Evolutionary conservation across 1,284 basidiomycete genomes (phyloP), one percentile per base, ranked within the genome.

Genomic region (Fomitopsis schrenkii): DNA sequence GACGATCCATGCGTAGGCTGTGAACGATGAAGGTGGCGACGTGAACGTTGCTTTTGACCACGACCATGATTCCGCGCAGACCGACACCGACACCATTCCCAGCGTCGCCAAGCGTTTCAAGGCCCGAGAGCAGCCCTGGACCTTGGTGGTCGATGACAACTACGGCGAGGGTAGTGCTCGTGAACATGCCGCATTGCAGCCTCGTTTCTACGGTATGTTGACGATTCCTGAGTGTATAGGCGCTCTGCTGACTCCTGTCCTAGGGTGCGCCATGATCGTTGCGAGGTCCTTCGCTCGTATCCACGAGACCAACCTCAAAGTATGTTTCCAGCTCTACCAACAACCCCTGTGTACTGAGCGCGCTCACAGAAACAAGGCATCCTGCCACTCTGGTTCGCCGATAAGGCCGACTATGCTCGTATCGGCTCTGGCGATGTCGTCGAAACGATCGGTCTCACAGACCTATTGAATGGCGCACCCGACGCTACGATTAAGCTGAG

Each of bases 131-230:
- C 90, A 95, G 75, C 92, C 94, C 0, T 99, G 97, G 96, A 91
- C 96, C 69, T 79, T 99, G 55, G 82, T 99, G 38, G 96, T 97
- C 1, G 97, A 99, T 73, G 93, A 96, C 14, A 96, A 96, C 73
- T 97, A 99, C 73, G 97, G 97, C 5, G 97, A 99, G 75, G 97
- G 97, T 22, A 95, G 93, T 66, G 95, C 95, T n/a, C 87, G 97
- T 62, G 97, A 99, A 76, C 97, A 99, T 75, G 97, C 97, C 38
- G 95, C 96, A 15, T 82, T 99, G 38, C 97, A 99, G 74, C 97
- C 97, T 55, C 86, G 97, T 15, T 97, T 97, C 80, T 97, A 97
- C 71, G 94, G 93, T 83, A 75, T 70, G 80, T 70, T 48, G 38
- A 42, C 19, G 22, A 15, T 30, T 14, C 6, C 15, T 14, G 3